Percentiles rank a stretch among this genome's conserved stretches.
These are phyloP conservation scores for Oidium heveae DNA, from an alignment of 2,329 filamentous ascomycete genomes.

Conservation along the genomic window DNA sequence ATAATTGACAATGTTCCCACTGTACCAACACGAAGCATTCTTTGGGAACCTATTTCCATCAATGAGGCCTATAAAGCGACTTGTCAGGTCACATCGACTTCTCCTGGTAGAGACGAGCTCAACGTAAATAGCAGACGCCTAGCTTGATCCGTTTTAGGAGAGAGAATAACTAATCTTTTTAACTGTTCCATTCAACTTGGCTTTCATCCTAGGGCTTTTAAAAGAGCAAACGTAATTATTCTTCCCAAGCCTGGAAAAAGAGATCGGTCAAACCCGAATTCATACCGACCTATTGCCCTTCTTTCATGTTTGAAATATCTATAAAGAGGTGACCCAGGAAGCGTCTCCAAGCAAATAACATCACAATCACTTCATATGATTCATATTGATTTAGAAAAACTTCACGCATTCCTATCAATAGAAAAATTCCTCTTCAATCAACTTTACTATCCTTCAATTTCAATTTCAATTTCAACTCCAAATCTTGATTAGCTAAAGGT, in stretches of 20 bases:
- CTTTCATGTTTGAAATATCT: too few relatives aligned
- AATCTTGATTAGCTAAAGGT: too few relatives aligned
- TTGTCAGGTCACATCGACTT: not conserved
- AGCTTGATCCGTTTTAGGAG: not conserved
- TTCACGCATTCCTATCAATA: too few relatives aligned
- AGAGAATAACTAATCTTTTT: not conserved
- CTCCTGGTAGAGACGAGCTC: not conserved
- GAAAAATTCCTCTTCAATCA: too few relatives aligned
- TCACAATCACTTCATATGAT: too few relatives aligned
- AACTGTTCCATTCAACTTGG: not conserved
- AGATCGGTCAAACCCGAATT: not conserved
- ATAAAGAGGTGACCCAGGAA: too few relatives aligned
- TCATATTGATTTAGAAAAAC: too few relatives aligned
- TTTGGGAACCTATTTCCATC: not conserved
- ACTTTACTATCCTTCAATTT: too few relatives aligned
- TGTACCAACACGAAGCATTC: not conserved
- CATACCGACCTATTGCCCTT: not conserved
- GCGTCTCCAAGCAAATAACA: too few relatives aligned
- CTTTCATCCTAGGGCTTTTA: not conserved
- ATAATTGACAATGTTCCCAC: not conserved
- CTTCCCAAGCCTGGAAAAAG: not conserved
- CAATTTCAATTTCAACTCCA: too few relatives aligned
- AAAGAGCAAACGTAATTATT: not conserved
- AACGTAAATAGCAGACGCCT: not conserved
- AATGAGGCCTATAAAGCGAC: not conserved